Evolutionary conservation across 169 alveolate species (phyloP), one percentile per base, ranked within the genome.

Genomic region (Theileria annulata): DNA sequence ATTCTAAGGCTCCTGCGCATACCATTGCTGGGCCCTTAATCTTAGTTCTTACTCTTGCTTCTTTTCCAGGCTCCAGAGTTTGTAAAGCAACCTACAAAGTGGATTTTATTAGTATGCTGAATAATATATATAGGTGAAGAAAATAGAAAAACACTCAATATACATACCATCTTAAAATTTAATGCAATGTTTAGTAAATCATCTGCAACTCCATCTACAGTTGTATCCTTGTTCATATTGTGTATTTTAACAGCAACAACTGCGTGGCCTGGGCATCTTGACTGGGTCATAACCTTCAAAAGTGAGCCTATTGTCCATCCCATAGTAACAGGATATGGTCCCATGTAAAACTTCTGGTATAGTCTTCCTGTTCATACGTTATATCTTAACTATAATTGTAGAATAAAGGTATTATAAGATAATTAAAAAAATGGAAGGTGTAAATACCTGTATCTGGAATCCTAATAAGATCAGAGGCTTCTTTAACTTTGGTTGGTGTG

Each of bases 291-390:
- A 56, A 85, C 90, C 70, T 92, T 92, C 23, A 92, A 19, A 23
- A 92, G 74, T 10, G 96, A 88, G 1, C 96, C 96, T 62, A 92
- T 73, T 17, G 96, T 92, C 90, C 94, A 92, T 0, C 96, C 96
- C 77, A 84, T 90, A 9, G 95, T 91, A 31, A 85, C 82, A 33
- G 94, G 94, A 56, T 88, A 71, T 9, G 96, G 96, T 0, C 96
- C 96, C 58, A 92, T 47, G 78, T 92, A 92, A 23, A 92, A 86
- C 87, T 92, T 92, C 76, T 92, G 96, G 60, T 91, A 92, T 21
- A 78, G 69, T 70, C 92, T 83, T 4, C 96, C 96, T 88, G 64
- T 27, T 28, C 59, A 81, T 19, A 78, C 67, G 25, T 75, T 27
- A 51, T 56, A 19, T 9, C 37, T 21, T 1, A 49, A 1, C n/a